Evolutionary conservation across 1,284 basidiomycete genomes (phyloP).

Genomic region (Ganoderma boninense): DNA sequence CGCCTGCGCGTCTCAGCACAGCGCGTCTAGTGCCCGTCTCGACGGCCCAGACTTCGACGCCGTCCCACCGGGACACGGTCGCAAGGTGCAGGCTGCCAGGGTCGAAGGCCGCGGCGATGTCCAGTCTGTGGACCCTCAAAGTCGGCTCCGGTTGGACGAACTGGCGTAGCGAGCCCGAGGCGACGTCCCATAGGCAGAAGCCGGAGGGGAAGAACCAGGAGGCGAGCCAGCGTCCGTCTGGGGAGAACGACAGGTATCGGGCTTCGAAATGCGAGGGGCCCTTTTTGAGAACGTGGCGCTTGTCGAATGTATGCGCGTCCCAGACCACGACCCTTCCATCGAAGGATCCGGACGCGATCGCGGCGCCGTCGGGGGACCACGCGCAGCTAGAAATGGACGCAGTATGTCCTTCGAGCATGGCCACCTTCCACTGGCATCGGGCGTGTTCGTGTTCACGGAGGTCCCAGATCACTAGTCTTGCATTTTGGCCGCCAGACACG

Average conservation of each 20-base stretch:
- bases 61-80: neutral
- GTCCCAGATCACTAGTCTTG: neutral
- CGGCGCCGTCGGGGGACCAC: neutral
- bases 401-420: neutral
- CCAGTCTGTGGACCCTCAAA: neutral
- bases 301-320: neutral
- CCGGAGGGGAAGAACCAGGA: neutral
- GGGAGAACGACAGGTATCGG: neutral
- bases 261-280: neutral
- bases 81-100: neutral
- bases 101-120: neutral
- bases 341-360: neutral
- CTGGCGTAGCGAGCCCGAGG: neutral
- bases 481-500: neutral
- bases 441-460: neutral
- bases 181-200: slow-evolving; percentile 3
- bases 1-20: neutral
- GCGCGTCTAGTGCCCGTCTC: neutral
- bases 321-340: neutral
- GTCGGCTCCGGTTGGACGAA: neutral
- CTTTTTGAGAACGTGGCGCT: neutral
- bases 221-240: neutral
- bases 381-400: neutral
- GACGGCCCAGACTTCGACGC: neutral
- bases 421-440: neutral